Conservation (phyloP, 306 rosid species). For the Castanea sativa region DNA sequence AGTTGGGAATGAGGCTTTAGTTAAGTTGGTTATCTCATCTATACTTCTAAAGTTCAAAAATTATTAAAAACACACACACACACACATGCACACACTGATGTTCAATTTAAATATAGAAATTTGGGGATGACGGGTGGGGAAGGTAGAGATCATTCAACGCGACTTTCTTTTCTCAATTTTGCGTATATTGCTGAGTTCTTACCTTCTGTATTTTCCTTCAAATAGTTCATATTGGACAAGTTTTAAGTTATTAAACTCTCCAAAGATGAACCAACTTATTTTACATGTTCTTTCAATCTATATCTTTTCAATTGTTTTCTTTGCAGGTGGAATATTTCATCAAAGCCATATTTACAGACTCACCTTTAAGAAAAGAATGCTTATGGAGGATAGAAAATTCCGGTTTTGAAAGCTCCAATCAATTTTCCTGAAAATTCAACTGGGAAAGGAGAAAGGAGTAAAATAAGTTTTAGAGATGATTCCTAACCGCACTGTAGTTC, state of each 20-base stretch:
- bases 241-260: not conserved
- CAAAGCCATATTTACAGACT: conserved; percentile 85
- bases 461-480: not conserved
- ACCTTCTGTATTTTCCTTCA: not conserved
- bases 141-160: not conserved
- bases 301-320: not conserved
- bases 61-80: too few relatives aligned
- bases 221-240: not conserved
- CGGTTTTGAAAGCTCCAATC: conserved; percentile 29
- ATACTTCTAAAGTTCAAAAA: too few relatives aligned
- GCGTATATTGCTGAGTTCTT: not conserved
- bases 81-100: not conserved
- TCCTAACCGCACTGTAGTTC: not conserved
- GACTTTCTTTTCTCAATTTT: not conserved
- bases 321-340: conserved; percentile 71
- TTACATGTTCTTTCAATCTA: not conserved
- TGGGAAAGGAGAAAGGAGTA: conserved; percentile 9
- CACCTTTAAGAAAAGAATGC: conserved; percentile 76
- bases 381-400: conserved; percentile 64
- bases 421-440: not conserved
- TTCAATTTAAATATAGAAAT: not conserved
- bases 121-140: too few relatives aligned
- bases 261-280: not conserved
- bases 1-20: not conserved
- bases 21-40: not conserved